Evolutionary conservation across 805 yeast genomes (phyloP), one percentile per base, ranked within the genome.

Genomic region (Lipomyces mesembrius): DNA sequence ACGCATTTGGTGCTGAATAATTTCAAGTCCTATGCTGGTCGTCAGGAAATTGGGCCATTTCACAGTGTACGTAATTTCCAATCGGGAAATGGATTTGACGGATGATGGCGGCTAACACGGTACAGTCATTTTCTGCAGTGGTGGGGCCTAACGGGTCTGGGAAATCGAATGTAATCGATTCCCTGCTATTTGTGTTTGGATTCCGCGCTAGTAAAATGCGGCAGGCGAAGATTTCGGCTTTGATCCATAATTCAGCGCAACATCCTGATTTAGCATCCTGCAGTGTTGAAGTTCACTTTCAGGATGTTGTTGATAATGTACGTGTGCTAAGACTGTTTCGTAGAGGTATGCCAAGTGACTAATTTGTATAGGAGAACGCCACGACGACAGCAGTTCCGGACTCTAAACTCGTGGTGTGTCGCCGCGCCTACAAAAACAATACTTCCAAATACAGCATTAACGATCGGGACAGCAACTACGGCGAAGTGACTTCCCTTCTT

Each of bases 131-230:
- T 75, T 91, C 97, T 11, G 98, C 99, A 0, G 96, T 95, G 11
- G 98, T 95, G 14, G 99, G 99, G 0, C 99, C 99, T 4, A 95
- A 95, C 77, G 99, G 99, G 8, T 90, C 97, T 12, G 99, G 99
- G 1, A 95, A 95, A 78, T 93, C 98, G 17, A 95, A 96, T 75
- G 98, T 95, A 71, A 95, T 95, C 77, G 99, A 96, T 77, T 92
- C 98, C 4, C 87, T 95, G 83, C 83, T 96, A 43, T 95, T 95
- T 77, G 99, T 96, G 1, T 95, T 95, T 80, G 99, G 99, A 0
- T 95, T 95, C 79, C 83, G 98, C 66, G 98, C 99, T 0, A 87
- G 87, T 76, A 95, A 96, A 77, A 92, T 95, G 97, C 88, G 99
- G 75, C 99, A 95, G 73, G 90, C 94, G 0, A 94, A 92, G 75